Percentiles rank a stretch among this genome's conserved stretches.
Evolutionary conservation across 192 early-diverging fungal genomes (phyloP).

Genomic region (Fimicolochytrium jonesii): DNA sequence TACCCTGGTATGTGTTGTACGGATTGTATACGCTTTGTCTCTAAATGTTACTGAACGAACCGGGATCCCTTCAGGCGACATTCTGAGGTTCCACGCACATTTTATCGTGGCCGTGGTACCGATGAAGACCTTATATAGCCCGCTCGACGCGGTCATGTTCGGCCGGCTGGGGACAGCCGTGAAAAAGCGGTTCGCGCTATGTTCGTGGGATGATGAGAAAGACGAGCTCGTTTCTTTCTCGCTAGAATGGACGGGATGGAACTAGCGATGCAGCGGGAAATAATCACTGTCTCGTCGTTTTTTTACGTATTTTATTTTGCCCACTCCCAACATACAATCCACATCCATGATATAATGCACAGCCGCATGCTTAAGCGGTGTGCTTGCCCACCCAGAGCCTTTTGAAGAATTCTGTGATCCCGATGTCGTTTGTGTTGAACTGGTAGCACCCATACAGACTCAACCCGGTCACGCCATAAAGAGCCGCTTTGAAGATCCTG

Average conservation of each 20-base stretch:
- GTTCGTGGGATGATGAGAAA: conserved; percentile 36
- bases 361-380: too few relatives aligned
- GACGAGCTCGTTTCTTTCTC: conserved; percentile 28
- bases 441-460: conserved; percentile 81
- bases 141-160: conserved; percentile 52
- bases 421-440: conserved; percentile 95
- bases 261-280: too few relatives aligned
- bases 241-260: conserved; percentile 51
- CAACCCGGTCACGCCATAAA: conserved; percentile 67
- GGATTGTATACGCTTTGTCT: not conserved
- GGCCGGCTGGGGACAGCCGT: conserved; percentile 67
- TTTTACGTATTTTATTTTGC: too few relatives aligned
- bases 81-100: conserved; percentile 64
- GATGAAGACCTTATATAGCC: conserved; percentile 24
- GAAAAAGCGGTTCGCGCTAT: conserved; percentile 66
- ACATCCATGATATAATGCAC: too few relatives aligned
- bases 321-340: too few relatives aligned
- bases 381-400: conserved; percentile 80
- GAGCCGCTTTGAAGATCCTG: conserved; percentile 59
- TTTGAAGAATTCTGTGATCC: conserved; percentile 83
- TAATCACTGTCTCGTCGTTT: too few relatives aligned
- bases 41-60: not conserved
- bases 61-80: conserved; percentile 48
- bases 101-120: conserved; percentile 53
- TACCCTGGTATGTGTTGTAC: conserved; percentile 52